These are phyloP conservation scores for Penstemon newberryi DNA, from an alignment of 257 asterid species.

Conservation along the genomic window DNA sequence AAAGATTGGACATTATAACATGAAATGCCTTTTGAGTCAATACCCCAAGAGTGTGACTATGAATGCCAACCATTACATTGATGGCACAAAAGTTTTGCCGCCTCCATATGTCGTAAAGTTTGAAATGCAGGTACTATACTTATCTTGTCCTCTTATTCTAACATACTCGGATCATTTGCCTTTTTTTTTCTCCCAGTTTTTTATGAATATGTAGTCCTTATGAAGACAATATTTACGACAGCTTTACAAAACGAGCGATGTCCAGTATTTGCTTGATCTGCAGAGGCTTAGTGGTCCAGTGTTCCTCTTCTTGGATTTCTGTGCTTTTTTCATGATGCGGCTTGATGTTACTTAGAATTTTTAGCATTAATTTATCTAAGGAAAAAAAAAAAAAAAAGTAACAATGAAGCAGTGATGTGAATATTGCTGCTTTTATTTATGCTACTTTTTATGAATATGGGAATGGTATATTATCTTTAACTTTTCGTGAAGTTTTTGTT, in stretches of 20 bases:
- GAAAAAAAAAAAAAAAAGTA: neutral
- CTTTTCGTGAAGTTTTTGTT: too few relatives aligned
- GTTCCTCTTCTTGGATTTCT: slow-evolving; percentile 87
- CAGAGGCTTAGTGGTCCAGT: slow-evolving; percentile 93
- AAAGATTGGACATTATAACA: slow-evolving; percentile 79
- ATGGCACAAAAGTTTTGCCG: slow-evolving; percentile 39
- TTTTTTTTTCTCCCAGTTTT: neutral
- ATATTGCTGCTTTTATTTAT: slow-evolving; percentile 3
- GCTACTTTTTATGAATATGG: too few relatives aligned
- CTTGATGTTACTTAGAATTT: slow-evolving; percentile 46
- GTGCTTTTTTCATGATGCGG: slow-evolving; percentile 71
- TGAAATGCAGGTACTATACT: slow-evolving; percentile 77
- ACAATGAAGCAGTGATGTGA: slow-evolving; percentile 12
- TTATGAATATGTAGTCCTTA: neutral
- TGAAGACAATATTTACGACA: slow-evolving; percentile 34
- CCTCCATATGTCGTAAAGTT: slow-evolving; percentile 69
- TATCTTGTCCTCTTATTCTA: slow-evolving; percentile 3
- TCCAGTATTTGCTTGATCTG: slow-evolving; percentile 75
- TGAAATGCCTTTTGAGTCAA: slow-evolving; percentile 71
- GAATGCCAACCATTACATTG: slow-evolving; percentile 38
- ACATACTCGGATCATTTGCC: neutral
- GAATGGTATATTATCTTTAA: too few relatives aligned
- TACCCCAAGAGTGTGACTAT: slow-evolving; percentile 29
- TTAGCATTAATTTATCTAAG: too few relatives aligned
- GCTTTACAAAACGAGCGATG: slow-evolving; percentile 85